phyloP scores from a whole-genome alignment of 1,284 basidiomycete species.

The Irpex sp. region DNA sequence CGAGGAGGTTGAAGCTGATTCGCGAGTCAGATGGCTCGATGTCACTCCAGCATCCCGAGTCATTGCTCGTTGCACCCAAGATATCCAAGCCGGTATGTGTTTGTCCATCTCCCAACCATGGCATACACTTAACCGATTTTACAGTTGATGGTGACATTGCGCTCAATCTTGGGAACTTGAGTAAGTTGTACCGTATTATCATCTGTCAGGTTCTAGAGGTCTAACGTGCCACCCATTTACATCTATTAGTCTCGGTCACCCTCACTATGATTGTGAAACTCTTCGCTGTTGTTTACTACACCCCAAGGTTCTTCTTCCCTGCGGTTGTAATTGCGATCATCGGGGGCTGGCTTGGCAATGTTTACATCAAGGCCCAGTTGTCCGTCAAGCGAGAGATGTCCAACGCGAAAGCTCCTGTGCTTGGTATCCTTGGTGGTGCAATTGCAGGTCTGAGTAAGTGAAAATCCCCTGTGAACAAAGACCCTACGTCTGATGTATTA shows the following conservation, averaged over 20 bases:
- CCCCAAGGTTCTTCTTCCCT: conserved; percentile 36
- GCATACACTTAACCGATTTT: conserved; percentile 33
- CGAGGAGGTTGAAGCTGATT: neutral
- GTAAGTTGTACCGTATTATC: conserved; percentile 16
- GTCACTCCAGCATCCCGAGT: conserved; percentile 52
- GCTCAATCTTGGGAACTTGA: conserved; percentile 19
- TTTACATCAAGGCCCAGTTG: conserved; percentile 72
- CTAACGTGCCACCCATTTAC: neutral
- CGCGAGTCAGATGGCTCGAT: conserved; percentile 26
- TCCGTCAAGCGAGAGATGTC: conserved; percentile 71
- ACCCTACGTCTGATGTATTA: too few species aligned
- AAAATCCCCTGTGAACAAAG: neutral
- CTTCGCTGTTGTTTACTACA: conserved; percentile 38
- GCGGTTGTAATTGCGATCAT: conserved; percentile 36
- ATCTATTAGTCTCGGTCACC: neutral
- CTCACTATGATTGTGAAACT: conserved; percentile 35
- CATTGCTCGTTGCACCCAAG: conserved; percentile 51
- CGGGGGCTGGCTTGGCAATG: conserved; percentile 39
- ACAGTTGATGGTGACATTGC: conserved; percentile 22
- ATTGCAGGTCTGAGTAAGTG: conserved; percentile 57
- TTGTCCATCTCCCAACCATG: conserved; percentile 18
- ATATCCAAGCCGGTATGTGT: conserved; percentile 36
- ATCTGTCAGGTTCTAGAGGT: neutral
- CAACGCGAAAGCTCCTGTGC: conserved; percentile 58
- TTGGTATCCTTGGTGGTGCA: conserved; percentile 64